Conservation (phyloP, 176 grass and related monocot species). For the Oryza brachyantha region DNA sequence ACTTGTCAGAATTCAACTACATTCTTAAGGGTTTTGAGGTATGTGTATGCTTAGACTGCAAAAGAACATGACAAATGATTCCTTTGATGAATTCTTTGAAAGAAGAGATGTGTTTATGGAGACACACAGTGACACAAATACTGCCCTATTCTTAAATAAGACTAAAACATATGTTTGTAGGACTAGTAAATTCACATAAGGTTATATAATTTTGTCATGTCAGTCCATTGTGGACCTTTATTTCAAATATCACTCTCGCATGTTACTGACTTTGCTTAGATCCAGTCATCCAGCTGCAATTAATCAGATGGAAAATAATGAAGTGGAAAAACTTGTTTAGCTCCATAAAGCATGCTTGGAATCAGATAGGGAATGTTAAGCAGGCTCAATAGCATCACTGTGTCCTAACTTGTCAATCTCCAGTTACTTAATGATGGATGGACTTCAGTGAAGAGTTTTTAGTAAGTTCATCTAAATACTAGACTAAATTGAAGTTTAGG, state of each 20-base stretch:
- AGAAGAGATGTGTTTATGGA: background rate
- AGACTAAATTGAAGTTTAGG: background rate
- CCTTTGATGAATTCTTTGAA: background rate
- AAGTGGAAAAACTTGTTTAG: background rate
- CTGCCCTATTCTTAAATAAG: background rate
- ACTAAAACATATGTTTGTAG: background rate
- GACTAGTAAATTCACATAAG: background rate
- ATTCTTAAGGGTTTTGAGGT: constrained; percentile 84
- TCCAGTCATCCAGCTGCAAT: background rate
- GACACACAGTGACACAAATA: background rate
- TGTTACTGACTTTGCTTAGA: constrained; percentile 1
- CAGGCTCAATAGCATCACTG: background rate
- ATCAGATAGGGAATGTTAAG: background rate
- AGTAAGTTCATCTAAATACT: background rate
- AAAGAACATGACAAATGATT: background rate
- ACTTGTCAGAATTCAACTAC: constrained; percentile 66
- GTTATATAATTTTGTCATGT: constrained; percentile 1
- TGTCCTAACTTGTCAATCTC: background rate
- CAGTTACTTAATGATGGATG: background rate
- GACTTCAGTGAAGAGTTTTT: constrained; percentile 11
- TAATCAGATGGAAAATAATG: background rate
- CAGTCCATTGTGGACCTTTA: background rate
- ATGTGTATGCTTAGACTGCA: background rate
- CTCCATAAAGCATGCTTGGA: constrained; percentile 2
- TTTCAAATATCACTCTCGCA: background rate